A percentile compares a stretch with the other conserved stretches of the same genome.
Evolutionary conservation across 2,329 filamentous ascomycete genomes (phyloP).

Genomic region (Ophiostoma pallidulum): DNA sequence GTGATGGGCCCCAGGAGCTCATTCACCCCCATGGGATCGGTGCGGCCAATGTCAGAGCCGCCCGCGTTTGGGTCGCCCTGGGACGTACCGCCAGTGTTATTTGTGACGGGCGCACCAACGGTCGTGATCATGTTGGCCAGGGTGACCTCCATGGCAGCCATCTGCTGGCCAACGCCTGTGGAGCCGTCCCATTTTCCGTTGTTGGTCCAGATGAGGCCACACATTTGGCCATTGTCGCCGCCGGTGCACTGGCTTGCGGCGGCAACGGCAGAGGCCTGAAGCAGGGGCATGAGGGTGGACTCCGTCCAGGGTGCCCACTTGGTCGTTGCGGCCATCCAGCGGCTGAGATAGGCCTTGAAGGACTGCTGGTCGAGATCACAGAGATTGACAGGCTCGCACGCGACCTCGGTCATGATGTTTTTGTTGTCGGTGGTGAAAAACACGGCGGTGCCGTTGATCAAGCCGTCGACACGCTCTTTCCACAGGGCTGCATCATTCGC

Average conservation of each 20-base stretch:
- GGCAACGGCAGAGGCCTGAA: conserved; percentile 46
- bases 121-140: conserved; percentile 49
- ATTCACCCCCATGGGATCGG: not conserved
- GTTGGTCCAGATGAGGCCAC: conserved; percentile 48
- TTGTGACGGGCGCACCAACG: conserved; percentile 29
- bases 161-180: conserved; percentile 59
- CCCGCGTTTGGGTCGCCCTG: conserved; percentile 35
- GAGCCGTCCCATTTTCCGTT: conserved; percentile 42
- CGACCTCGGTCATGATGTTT: conserved; percentile 54
- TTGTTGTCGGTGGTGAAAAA: conserved; percentile 45
- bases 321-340: conserved; percentile 52
- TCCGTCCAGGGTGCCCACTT: conserved; percentile 55
- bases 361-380: conserved; percentile 56
- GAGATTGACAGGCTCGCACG: conserved; percentile 51
- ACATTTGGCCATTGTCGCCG: conserved; percentile 47
- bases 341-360: conserved; percentile 54
- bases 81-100: conserved; percentile 40
- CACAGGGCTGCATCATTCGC: conserved; percentile 30
- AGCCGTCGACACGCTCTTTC: conserved; percentile 47
- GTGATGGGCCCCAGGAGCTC: not conserved
- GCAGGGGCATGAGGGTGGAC: conserved; percentile 40
- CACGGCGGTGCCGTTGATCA: conserved; percentile 43
- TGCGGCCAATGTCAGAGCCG: conserved; percentile 7
- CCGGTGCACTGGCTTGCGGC: conserved; percentile 50
- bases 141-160: conserved; percentile 58